phyloP scores from a whole-genome alignment of 352 stramenopile genomes.

The Phytopythium aichiense region DNA sequence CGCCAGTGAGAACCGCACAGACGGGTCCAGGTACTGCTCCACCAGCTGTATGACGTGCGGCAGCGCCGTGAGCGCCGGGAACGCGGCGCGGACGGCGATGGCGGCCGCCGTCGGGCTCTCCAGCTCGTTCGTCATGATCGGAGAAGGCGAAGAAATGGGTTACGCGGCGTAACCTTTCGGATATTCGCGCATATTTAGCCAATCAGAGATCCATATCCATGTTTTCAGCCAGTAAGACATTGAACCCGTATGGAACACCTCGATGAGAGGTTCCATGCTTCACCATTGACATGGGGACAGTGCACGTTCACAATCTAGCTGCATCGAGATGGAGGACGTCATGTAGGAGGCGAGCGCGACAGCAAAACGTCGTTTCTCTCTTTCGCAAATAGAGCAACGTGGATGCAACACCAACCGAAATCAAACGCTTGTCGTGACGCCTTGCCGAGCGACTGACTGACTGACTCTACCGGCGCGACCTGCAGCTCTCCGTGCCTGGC shows the following conservation, averaged over 20 bases:
- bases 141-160: neutral
- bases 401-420: neutral
- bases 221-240: neutral
- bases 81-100: conserved; percentile 16
- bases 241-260: neutral
- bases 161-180: neutral
- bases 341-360: neutral
- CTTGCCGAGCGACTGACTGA: too few relatives aligned
- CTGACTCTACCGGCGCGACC: neutral
- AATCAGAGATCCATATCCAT: neutral
- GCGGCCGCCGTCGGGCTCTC: neutral
- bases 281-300: neutral
- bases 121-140: neutral
- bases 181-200: too few relatives aligned
- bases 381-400: neutral
- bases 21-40: conserved; percentile 22
- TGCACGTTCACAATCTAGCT: too few relatives aligned
- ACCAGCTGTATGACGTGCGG: conserved; percentile 21
- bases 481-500: neutral
- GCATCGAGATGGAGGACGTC: too few relatives aligned
- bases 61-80: conserved; percentile 19
- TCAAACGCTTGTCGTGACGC: neutral
- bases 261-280: neutral
- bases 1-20: conserved; percentile 20
- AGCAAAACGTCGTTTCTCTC: neutral